phyloP scores from a whole-genome alignment of 2,329 filamentous ascomycete species.

The Cladophialophora chaetospira region DNA sequence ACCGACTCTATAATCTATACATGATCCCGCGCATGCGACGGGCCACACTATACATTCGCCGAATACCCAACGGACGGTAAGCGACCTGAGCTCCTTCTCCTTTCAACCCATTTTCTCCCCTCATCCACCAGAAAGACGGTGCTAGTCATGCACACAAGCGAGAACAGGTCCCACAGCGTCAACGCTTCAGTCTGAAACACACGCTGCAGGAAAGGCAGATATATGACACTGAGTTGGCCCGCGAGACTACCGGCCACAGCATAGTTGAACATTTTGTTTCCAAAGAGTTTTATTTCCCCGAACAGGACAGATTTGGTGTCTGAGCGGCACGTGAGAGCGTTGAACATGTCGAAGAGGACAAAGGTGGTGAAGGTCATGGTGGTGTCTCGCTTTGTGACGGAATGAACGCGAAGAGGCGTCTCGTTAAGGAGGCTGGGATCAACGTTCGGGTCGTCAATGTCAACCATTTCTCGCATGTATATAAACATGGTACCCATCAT shows the following conservation, averaged over 20 bases:
- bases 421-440: conserved; percentile 26
- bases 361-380: conserved; percentile 99
- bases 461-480: conserved; percentile 89
- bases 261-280: conserved; percentile 95
- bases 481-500: conserved; percentile 89
- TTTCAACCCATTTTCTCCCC: conserved; percentile 71
- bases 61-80: conserved; percentile 33
- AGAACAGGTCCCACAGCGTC: conserved; percentile 69
- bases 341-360: conserved; percentile 99
- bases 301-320: conserved; percentile 85
- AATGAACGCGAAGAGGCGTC: conserved; percentile 45
- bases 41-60: conserved; percentile 26
- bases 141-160: conserved; percentile 75
- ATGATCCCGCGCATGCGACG: background rate
- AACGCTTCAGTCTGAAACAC: conserved; percentile 95
- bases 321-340: conserved; percentile 88
- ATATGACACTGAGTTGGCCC: conserved; percentile 89
- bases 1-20: conserved; percentile 16
- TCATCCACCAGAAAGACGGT: conserved; percentile 96
- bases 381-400: conserved; percentile 88
- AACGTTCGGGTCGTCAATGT: conserved; percentile 54
- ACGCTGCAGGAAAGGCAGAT: conserved; percentile 88
- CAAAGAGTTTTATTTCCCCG: conserved; percentile 79
- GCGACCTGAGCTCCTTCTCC: conserved; percentile 49
- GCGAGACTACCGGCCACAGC: conserved; percentile 81